Evolutionary conservation across 495 filamentous ascomycete genomes (phyloP).

Genomic region (Penicillium tannophilum): DNA sequence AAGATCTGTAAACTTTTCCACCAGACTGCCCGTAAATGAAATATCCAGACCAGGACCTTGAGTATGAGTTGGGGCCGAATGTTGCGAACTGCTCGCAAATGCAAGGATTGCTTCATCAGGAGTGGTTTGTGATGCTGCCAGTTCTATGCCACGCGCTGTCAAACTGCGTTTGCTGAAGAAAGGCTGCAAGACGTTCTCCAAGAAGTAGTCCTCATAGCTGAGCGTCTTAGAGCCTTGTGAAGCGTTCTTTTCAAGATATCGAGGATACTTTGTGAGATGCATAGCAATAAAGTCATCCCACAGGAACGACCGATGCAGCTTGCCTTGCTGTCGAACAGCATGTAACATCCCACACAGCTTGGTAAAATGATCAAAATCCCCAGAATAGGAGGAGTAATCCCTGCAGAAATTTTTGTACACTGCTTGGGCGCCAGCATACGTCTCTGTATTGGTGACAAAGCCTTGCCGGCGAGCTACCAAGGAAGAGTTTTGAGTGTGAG

Average conservation of each 20-base stretch:
- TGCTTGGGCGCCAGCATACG: constrained; percentile 26
- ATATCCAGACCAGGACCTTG: background rate
- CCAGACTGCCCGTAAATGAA: constrained; percentile 36
- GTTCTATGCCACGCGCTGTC: constrained; percentile 29
- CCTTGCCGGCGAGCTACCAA: constrained; percentile 28
- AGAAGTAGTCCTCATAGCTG: constrained; percentile 41
- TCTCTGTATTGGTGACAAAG: constrained; percentile 26
- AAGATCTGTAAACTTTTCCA: constrained; percentile 32
- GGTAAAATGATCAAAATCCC: constrained; percentile 55
- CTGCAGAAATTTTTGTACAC: constrained; percentile 54
- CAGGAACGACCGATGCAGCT: constrained; percentile 49
- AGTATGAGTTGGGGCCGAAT: constrained; percentile 2
- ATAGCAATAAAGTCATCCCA: constrained; percentile 71
- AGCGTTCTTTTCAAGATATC: constrained; percentile 31
- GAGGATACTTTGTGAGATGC: constrained; percentile 42
- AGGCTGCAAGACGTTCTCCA: constrained; percentile 28
- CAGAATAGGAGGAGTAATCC: constrained; percentile 60
- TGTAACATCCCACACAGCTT: constrained; percentile 57
- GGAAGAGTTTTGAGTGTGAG: constrained; percentile 14
- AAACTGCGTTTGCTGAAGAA: constrained; percentile 41
- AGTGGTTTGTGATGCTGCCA: constrained; percentile 30
- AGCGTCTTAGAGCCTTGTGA: constrained; percentile 22
- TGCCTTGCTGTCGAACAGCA: constrained; percentile 40
- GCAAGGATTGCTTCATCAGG: background rate
- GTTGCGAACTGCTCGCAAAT: constrained; percentile 9